Conservation (phyloP, 2,329 filamentous ascomycete genomes). For the Cercospora sp. region DNA sequence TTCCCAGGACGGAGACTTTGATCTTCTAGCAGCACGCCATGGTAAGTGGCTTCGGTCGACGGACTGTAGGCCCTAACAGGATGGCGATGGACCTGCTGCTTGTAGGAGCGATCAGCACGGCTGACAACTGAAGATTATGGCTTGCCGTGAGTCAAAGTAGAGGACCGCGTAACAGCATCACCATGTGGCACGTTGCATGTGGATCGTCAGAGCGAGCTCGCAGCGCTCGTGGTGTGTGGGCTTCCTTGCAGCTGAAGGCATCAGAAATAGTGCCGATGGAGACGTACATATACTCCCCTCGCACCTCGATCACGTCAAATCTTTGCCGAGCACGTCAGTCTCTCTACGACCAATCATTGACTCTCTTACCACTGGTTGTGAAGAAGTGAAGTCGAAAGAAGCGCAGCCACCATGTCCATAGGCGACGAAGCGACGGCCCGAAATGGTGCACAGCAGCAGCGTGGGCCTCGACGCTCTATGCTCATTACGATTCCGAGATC, state of each 20-base stretch:
- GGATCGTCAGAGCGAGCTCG: conserved; percentile 1
- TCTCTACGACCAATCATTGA: conserved; percentile 12
- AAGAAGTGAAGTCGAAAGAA: conserved; percentile 12
- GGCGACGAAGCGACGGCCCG: conserved; percentile 11
- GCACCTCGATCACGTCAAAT: conserved; percentile 16
- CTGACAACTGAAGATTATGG: neutral
- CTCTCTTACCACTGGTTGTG: neutral
- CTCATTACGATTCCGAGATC: conserved; percentile 14
- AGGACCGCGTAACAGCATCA: neutral
- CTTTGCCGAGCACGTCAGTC: conserved; percentile 13
- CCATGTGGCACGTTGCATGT: neutral
- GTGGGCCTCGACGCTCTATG: conserved; percentile 11
- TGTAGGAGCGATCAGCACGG: neutral
- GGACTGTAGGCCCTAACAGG: neutral
- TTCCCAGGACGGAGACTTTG: neutral
- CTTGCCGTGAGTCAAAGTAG: neutral
- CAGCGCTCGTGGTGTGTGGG: neutral
- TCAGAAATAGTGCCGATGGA: neutral
- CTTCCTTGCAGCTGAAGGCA: neutral
- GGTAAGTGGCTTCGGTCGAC: neutral
- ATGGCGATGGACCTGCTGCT: neutral
- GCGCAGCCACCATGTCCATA: conserved; percentile 7
- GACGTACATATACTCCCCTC: neutral
- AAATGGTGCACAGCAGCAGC: neutral
- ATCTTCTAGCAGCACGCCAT: neutral